Base-by-base conservation (phyloP, 2,329 filamentous ascomycete species). In the Xylariaceae sp. region DNA sequence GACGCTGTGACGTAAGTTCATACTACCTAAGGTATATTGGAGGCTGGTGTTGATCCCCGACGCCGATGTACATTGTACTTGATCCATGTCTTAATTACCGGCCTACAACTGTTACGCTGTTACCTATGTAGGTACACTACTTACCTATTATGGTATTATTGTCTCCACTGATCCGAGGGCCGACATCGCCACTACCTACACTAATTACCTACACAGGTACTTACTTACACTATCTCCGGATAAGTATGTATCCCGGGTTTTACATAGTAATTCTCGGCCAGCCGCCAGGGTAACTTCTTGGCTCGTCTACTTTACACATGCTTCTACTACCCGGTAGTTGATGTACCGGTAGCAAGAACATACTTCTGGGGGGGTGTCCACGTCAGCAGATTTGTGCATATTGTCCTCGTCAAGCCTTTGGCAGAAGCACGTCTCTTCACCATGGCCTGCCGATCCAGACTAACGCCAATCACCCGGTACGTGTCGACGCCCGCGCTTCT, bases 391-490 rank as follows among this genome's bases (percentile, higher is more conserved):
- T 48, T 47, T 32, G 42, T 34, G 41, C 44, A 44, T 37, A 50
- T 55, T 44, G 30, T 43, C 43, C 31, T 49, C 27, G 47, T 19
- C 19, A 45, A 31, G 43, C 43, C 29, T 45, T 39, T 40, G 35
- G 50, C 32, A 48, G 35, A 31, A 56, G 35, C 44, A 51, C 46
- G 48, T 31, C 41, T 42, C 45, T 26, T 53, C 53, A 55, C 37
- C 26, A 68, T 68, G 66, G 63, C 66, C 41, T 65, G 60, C 51
- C 65, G 66, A 61, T 65, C 63, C 29, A 66, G 62, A 57, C 49
- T 70, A 31, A 55, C 61, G 19, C 66, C 67, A 4, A 61, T 66
- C 39, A 57, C 65, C 43, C 61, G 65, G 55, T 65, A 65, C 51
- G 54, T 62, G 39, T 59, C 60, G 37, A 51, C 61, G 47, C 57